These are phyloP conservation scores for Elsinoe australis DNA, from an alignment of 2,329 filamentous ascomycete genomes.

Conservation along the genomic window DNA sequence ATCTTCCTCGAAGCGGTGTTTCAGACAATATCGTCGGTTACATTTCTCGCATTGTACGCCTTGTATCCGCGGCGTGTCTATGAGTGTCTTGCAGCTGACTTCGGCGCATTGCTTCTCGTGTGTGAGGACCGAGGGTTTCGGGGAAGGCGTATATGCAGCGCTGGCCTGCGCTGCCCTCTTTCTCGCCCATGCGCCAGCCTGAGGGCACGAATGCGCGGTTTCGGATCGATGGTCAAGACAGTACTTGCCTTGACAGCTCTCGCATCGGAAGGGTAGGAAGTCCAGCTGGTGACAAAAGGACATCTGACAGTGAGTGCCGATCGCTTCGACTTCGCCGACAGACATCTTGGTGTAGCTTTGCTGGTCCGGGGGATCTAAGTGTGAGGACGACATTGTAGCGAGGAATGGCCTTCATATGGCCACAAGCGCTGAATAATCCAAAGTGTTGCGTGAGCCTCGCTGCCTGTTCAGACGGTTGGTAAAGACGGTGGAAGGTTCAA, in stretches of 20 bases:
- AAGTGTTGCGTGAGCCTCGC: slow-evolving; percentile 5
- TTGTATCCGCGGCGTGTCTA: slow-evolving; percentile 60
- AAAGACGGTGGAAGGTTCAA: slow-evolving; percentile 9
- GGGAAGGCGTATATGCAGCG: slow-evolving; percentile 27
- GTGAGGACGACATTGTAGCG: slow-evolving; percentile 37
- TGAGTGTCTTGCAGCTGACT: slow-evolving; percentile 58
- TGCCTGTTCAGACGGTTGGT: slow-evolving; percentile 10
- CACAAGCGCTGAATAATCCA: slow-evolving; percentile 1
- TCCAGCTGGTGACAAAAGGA: slow-evolving; percentile 90
- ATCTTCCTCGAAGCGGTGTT: slow-evolving; percentile 68
- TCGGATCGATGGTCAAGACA: slow-evolving; percentile 93
- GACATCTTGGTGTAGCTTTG: slow-evolving; percentile 64
- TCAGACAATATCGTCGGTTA: slow-evolving; percentile 67
- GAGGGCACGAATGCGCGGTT: slow-evolving; percentile 62
- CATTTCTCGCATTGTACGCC: slow-evolving; percentile 65
- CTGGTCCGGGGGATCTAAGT: slow-evolving; percentile 36
- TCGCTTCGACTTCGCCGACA: slow-evolving; percentile 68
- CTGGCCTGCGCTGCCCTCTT: slow-evolving; percentile 36
- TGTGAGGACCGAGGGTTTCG: slow-evolving; percentile 50
- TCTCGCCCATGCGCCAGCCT: slow-evolving; percentile 54
- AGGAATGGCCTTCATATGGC: slow-evolving; percentile 5
- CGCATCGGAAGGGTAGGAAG: slow-evolving; percentile 90
- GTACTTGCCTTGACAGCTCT: slow-evolving; percentile 68
- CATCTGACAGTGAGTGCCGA: slow-evolving; percentile 87
- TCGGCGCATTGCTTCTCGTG: slow-evolving; percentile 63